Conservation (phyloP, 331 rosid species). For the Quercus tomentella region DNA sequence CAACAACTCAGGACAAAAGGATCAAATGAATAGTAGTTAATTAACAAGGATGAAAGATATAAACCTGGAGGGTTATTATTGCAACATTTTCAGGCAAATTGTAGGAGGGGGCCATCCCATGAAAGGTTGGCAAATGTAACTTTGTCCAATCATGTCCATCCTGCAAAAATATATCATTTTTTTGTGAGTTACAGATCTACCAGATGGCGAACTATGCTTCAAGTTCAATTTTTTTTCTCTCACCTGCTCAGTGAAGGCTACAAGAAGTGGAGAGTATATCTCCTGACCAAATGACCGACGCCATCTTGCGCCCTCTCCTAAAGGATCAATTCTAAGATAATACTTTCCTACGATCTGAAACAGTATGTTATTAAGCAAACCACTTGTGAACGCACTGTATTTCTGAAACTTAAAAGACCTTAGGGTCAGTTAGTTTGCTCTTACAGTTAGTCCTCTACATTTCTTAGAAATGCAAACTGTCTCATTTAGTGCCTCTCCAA, state of each 20-base stretch:
- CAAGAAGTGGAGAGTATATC: constrained; percentile 68
- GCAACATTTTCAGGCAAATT: constrained; percentile 71
- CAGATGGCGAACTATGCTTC: neutral
- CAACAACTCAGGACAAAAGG: neutral
- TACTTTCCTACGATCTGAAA: constrained; percentile 65
- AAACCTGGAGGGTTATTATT: constrained; percentile 66
- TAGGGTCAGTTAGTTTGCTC: constrained; percentile 10
- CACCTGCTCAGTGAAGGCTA: constrained; percentile 69
- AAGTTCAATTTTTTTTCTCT: neutral
- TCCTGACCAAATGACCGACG: constrained; percentile 78
- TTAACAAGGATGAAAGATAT: constrained; percentile 5
- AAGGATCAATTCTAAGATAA: constrained; percentile 66
- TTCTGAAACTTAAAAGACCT: constrained; percentile 2
- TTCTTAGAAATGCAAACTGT: constrained; percentile 36
- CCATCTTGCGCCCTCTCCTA: constrained; percentile 86
- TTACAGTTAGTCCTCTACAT: constrained; percentile 46
- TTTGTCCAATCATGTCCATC: constrained; percentile 48
- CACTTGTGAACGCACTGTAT: constrained; percentile 5
- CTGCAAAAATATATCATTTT: constrained; percentile 22
- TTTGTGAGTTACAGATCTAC: constrained; percentile 1
- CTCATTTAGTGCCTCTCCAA: constrained; percentile 52
- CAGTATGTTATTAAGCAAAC: constrained; percentile 13
- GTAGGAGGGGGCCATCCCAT: constrained; percentile 52
- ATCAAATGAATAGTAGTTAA: neutral
- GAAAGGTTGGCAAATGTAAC: constrained; percentile 54